Base-by-base conservation (phyloP, 345 rosid genomes). In the Euphorbia pulcherrima region DNA sequence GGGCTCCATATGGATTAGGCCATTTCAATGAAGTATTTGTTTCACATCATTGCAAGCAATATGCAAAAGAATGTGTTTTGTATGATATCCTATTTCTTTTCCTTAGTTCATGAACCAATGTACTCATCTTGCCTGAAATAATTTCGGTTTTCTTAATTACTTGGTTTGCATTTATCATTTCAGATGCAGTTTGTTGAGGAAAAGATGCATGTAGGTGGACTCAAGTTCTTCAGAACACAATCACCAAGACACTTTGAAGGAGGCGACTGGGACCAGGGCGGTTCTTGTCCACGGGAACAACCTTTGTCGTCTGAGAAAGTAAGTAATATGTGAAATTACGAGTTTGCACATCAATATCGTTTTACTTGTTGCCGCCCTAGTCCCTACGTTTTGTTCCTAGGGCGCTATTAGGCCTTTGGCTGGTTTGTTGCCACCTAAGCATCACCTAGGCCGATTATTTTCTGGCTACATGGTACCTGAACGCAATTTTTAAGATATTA, bases 171-270 rank as follows among this genome's bases (percentile, higher is more conserved):
- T 33, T 33, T 4, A 2, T 16, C 37, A 13, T 57, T 18, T 30
- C 48, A 91, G 99, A 76, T 83, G 50, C 62, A 14, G 1, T 79
- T 77, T 78, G 83, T 78, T 60, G 86, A 71, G 79, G 82, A 77
- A 72, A 81, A 72, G 60, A 77, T 78, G 72, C 82, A 66, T 62
- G 79, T 77, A 0, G 80, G 82, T 18, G 76, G 83, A 3, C 80
- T 89, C 51, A 83, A 78, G 60, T 70, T 89, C 79, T 90, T 91
- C 66, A 81, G 92, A 29, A 83, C 96, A 7, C 95, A 88, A 77
- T 91, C 97, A 48, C 96, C 99, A 0, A 81, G 99, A 73, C 99
- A 93, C 82, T 93, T 93, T 77, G 99, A 94, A 83, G 92, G 99
- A 71, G 99, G 99, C 74, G 95, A 94, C 47, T 94, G 99, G 97